phyloP scores from a whole-genome alignment of 768 basidiomycete genomes.

The Amanita jacksonii region DNA sequence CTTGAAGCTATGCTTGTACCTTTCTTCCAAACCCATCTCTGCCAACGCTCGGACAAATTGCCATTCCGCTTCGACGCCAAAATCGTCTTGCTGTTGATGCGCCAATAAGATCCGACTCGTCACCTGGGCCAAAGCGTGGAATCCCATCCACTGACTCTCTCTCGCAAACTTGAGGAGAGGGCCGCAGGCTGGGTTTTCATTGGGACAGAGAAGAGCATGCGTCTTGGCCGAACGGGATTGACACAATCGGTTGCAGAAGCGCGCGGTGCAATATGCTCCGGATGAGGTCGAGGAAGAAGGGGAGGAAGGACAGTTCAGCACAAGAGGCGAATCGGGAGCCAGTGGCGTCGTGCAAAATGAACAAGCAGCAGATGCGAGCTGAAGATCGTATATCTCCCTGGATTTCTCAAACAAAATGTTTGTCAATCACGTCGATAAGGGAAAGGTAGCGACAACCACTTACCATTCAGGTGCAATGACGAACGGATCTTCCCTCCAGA shows the following conservation, averaged over 20 bases:
- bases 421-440: background rate
- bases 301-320: constrained; percentile 2
- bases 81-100: constrained; percentile 35
- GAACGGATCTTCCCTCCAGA: constrained; percentile 86
- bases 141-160: constrained; percentile 58
- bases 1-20: constrained; percentile 41
- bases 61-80: constrained; percentile 39
- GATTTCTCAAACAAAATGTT: constrained; percentile 11
- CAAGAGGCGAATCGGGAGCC: constrained; percentile 29
- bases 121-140: constrained; percentile 64
- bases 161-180: constrained; percentile 54
- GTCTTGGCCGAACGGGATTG: constrained; percentile 49
- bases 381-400: constrained; percentile 75
- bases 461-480: constrained; percentile 77
- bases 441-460: constrained; percentile 6
- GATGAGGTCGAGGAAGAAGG: constrained; percentile 27
- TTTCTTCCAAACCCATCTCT: constrained; percentile 67
- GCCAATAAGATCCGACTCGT: constrained; percentile 55
- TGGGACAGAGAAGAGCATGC: constrained; percentile 66
- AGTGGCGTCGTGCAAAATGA: constrained; percentile 66
- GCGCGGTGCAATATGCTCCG: constrained; percentile 40
- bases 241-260: constrained; percentile 80
- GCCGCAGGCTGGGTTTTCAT: constrained; percentile 60
- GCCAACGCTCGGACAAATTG: constrained; percentile 53
- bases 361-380: constrained; percentile 52